Evolutionary conservation across 495 filamentous ascomycete species (phyloP).

Genomic region (Neurospora terricola): DNA sequence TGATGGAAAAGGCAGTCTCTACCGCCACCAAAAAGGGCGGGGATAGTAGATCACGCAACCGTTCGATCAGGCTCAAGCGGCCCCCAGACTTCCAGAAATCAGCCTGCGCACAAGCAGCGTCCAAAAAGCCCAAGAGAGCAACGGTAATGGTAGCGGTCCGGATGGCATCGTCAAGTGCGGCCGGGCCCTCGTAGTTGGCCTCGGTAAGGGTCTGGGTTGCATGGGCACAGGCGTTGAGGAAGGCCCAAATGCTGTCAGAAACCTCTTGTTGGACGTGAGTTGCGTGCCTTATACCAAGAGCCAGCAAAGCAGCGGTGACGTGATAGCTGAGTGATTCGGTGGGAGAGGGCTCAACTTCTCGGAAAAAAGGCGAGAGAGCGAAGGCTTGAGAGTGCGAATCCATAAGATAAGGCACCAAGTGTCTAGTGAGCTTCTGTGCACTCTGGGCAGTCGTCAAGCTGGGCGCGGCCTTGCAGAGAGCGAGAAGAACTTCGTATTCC

Average conservation of each 20-base stretch:
- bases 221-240: slow-evolving; percentile 55
- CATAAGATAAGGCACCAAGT: slow-evolving; percentile 71
- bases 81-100: slow-evolving; percentile 69
- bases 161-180: slow-evolving; percentile 51
- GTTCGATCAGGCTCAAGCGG: slow-evolving; percentile 57
- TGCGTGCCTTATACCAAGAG: slow-evolving; percentile 59
- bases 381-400: slow-evolving; percentile 73
- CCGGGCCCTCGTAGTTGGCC: slow-evolving; percentile 43
- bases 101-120: slow-evolving; percentile 63
- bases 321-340: slow-evolving; percentile 78
- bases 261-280: slow-evolving; percentile 49
- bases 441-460: slow-evolving; percentile 53
- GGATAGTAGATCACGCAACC: slow-evolving; percentile 61
- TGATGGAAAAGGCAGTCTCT: slow-evolving; percentile 77
- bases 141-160: slow-evolving; percentile 62
- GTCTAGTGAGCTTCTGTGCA: slow-evolving; percentile 60
- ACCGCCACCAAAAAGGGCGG: slow-evolving; percentile 74
- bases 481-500: slow-evolving; percentile 82
- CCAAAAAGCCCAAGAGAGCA: slow-evolving; percentile 79
- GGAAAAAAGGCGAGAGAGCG: slow-evolving; percentile 69
- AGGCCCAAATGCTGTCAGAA: slow-evolving; percentile 50
- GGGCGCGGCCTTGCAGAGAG: slow-evolving; percentile 79
- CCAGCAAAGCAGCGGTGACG: slow-evolving; percentile 68
- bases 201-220: slow-evolving; percentile 30
- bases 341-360: slow-evolving; percentile 74